Conservation (phyloP, 805 yeast genomes). For the Candida michaelii region DNA sequence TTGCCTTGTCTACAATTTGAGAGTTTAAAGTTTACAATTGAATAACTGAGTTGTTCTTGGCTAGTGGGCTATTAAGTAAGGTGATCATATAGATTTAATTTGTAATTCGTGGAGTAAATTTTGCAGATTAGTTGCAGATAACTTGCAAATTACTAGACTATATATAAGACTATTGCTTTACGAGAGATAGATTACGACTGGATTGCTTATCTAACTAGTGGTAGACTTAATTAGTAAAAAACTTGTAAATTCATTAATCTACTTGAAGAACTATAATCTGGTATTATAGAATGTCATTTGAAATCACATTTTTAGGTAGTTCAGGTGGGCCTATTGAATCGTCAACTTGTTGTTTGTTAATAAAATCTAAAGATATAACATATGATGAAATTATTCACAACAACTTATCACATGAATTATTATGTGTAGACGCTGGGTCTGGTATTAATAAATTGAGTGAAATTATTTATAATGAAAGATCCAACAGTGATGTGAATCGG, state of each 20-base stretch:
- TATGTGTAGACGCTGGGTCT: constrained; percentile 79
- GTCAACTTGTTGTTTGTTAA: constrained; percentile 62
- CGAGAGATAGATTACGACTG: too few species aligned
- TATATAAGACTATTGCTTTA: too few species aligned
- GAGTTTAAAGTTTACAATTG: too few species aligned
- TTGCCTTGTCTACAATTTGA: neutral
- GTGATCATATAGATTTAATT: too few species aligned
- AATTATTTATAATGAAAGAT: constrained; percentile 26
- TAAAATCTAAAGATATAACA: constrained; percentile 52
- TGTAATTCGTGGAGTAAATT: too few species aligned
- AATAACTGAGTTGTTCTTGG: too few species aligned
- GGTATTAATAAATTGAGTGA: constrained; percentile 60
- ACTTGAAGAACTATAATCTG: constrained; percentile 16
- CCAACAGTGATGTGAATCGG: constrained; percentile 9
- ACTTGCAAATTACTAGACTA: too few species aligned
- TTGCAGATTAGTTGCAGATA: too few species aligned
- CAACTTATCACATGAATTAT: constrained; percentile 32
- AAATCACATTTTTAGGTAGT: constrained; percentile 69
- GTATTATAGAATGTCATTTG: constrained; percentile 36
- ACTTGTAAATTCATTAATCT: constrained; percentile 10
- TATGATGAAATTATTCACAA: constrained; percentile 37
- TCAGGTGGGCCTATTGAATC: constrained; percentile 85
- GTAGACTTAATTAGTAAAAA: too few species aligned
- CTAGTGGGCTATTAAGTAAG: too few species aligned
- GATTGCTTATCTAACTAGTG: too few species aligned